A percentile compares a stretch with the other conserved stretches of the same genome.
Evolutionary conservation across 2,329 filamentous ascomycete genomes (phyloP).

Genomic region (Claviceps digitariae): DNA sequence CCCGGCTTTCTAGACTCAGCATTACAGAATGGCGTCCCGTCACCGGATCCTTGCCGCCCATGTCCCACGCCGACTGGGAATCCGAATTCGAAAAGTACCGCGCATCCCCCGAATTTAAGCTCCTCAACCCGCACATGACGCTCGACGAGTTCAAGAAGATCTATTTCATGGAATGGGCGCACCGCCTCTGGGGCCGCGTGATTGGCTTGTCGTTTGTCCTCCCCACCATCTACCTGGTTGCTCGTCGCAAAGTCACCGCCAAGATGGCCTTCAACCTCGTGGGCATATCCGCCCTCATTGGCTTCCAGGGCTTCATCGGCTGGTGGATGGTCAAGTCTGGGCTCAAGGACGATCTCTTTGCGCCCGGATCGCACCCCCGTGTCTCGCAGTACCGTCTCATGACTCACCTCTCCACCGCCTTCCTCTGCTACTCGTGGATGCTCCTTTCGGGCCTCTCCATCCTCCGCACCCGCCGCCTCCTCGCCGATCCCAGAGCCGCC

Average conservation of each 20-base stretch:
- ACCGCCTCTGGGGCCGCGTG: slow-evolving; percentile 85
- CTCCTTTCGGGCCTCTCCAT: slow-evolving; percentile 76
- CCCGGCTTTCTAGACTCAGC: slow-evolving; percentile 57
- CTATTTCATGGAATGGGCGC: slow-evolving; percentile 99
- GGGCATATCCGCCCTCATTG: slow-evolving; percentile 80
- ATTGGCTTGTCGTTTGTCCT: slow-evolving; percentile 83
- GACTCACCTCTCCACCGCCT: slow-evolving; percentile 79
- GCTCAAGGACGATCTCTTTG: slow-evolving; percentile 89
- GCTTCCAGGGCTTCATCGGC: slow-evolving; percentile 86
- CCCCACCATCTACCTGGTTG: slow-evolving; percentile 79
- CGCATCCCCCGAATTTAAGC: slow-evolving; percentile 80
- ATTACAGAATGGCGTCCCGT: slow-evolving; percentile 99
- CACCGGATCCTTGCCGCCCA: slow-evolving; percentile 78
- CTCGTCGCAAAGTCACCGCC: slow-evolving; percentile 60
- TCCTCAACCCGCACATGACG: slow-evolving; percentile 86
- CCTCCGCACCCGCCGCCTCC: slow-evolving; percentile 60
- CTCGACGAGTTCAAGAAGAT: slow-evolving; percentile 94
- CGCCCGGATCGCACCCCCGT: slow-evolving; percentile 75
- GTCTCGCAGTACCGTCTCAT: slow-evolving; percentile 91
- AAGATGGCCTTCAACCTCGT: slow-evolving; percentile 65
- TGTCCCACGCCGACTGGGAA: slow-evolving; percentile 71
- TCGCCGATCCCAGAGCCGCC: slow-evolving; percentile 52
- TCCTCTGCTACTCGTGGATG: slow-evolving; percentile 91
- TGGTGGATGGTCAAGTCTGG: slow-evolving; percentile 99
- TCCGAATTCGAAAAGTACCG: slow-evolving; percentile 88